Evolutionary conservation across 352 stramenopile genomes (phyloP).

Genomic region (Blastocystis hominis): DNA sequence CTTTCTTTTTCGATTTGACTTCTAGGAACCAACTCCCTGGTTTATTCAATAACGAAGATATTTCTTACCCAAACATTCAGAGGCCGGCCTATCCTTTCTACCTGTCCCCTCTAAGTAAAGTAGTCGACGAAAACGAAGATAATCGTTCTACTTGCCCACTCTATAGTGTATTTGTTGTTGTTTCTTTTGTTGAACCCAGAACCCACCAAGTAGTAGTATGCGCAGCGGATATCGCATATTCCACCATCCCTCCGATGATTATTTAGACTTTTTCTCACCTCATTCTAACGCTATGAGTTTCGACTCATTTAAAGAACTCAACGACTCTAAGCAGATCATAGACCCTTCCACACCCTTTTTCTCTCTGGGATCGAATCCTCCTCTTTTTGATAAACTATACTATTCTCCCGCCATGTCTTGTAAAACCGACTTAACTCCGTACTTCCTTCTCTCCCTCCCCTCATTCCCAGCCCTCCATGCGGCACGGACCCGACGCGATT

Average conservation of each 20-base stretch:
- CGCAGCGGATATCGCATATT: background rate
- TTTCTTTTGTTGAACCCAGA: no score
- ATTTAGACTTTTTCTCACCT: background rate
- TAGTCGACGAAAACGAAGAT: no score
- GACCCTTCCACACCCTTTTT: background rate
- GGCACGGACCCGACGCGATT: background rate
- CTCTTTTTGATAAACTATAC: background rate
- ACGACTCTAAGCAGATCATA: background rate
- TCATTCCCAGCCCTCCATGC: background rate
- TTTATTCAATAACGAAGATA: no score
- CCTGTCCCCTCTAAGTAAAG: no score
- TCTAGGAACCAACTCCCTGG: no score
- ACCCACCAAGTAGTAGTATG: background rate
- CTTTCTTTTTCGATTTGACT: no score
- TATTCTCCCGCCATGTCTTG: background rate
- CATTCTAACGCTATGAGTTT: background rate
- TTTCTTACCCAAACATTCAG: no score
- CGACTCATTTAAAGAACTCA: background rate
- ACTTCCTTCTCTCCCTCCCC: background rate
- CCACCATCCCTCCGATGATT: background rate
- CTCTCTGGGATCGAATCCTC: background rate
- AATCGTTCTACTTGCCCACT: no score
- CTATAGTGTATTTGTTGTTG: no score
- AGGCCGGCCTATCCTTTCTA: no score
- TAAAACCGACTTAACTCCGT: background rate